These are phyloP conservation scores for Xanthoconium separans DNA, from an alignment of 1,284 basidiomycete species.

Conservation along the genomic window DNA sequence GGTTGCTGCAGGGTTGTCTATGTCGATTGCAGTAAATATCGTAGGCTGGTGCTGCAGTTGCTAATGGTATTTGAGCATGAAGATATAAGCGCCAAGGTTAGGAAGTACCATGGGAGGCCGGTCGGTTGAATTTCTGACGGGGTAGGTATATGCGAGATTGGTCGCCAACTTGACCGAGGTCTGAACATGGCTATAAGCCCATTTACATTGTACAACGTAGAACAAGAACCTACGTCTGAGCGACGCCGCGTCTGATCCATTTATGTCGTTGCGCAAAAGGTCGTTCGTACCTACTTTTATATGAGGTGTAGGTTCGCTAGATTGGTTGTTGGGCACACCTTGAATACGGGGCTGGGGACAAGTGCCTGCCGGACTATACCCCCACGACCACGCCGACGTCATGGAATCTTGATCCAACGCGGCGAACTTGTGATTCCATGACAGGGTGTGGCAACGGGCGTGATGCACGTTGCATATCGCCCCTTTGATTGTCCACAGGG, in stretches of 20 bases:
- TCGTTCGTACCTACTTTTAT: conserved; percentile 13
- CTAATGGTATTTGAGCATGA: conserved; percentile 1
- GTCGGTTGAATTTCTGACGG: conserved; percentile 2
- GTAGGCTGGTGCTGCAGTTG: conserved; percentile 10
- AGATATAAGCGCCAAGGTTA: neutral
- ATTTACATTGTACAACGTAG: neutral
- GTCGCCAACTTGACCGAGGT: neutral
- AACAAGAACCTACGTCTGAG: conserved; percentile 13
- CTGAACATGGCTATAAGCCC: conserved; percentile 11
- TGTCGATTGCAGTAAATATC: conserved; percentile 7
- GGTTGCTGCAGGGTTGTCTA: neutral
- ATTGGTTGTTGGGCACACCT: conserved; percentile 4
- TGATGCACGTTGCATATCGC: neutral
- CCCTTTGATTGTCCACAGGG: neutral
- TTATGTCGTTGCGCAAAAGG: neutral
- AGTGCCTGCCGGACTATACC: conserved; percentile 2
- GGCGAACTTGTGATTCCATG: neutral
- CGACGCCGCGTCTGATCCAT: conserved; percentile 6
- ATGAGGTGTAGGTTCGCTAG: neutral
- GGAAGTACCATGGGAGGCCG: conserved; percentile 8
- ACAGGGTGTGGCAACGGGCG: neutral
- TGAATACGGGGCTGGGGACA: neutral
- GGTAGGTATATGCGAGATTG: neutral
- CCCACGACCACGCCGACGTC: neutral
- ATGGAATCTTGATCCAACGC: neutral